phyloP scores from a whole-genome alignment of 1,284 basidiomycete genomes.

The Hemileccinum hortonii region DNA sequence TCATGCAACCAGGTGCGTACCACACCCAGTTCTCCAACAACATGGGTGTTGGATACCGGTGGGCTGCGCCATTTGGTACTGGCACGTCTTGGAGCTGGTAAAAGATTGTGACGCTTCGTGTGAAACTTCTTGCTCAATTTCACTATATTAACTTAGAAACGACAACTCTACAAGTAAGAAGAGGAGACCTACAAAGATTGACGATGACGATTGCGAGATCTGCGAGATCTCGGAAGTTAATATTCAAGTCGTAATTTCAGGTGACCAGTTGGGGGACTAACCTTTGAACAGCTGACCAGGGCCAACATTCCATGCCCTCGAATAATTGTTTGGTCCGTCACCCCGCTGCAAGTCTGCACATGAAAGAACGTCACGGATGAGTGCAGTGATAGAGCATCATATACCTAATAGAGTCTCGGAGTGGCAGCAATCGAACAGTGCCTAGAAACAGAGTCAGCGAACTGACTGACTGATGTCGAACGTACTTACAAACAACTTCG shows the following conservation, averaged over 20 bases:
- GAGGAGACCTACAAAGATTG: constrained; percentile 15
- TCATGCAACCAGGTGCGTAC: constrained; percentile 7
- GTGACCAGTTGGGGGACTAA: not conserved
- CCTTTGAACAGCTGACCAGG: constrained; percentile 22
- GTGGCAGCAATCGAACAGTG: constrained; percentile 34
- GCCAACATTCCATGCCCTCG: constrained; percentile 16
- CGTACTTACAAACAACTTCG: constrained; percentile 20
- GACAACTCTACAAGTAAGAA: not conserved
- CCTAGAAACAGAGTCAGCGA: constrained; percentile 12
- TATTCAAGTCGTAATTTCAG: not conserved
- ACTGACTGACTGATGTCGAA: not conserved
- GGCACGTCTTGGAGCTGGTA: constrained; percentile 1
- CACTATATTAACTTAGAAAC: constrained; percentile 10
- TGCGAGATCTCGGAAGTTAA: not conserved
- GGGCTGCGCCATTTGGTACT: constrained; percentile 5
- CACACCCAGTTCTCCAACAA: constrained; percentile 18
- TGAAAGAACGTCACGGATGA: not conserved
- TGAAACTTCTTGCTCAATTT: constrained; percentile 1
- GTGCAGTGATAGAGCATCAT: not conserved
- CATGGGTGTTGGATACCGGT: constrained; percentile 5
- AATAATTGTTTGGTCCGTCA: constrained; percentile 16
- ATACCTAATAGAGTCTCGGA: constrained; percentile 30
- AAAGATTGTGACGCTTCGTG: not conserved
- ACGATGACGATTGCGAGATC: constrained; percentile 4
- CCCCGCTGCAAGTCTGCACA: constrained; percentile 20